Percentiles rank a stretch among this genome's conserved stretches.
Evolutionary conservation across 2,329 filamentous ascomycete species (phyloP).

Genomic region (Hirsutella rhossiliensis): DNA sequence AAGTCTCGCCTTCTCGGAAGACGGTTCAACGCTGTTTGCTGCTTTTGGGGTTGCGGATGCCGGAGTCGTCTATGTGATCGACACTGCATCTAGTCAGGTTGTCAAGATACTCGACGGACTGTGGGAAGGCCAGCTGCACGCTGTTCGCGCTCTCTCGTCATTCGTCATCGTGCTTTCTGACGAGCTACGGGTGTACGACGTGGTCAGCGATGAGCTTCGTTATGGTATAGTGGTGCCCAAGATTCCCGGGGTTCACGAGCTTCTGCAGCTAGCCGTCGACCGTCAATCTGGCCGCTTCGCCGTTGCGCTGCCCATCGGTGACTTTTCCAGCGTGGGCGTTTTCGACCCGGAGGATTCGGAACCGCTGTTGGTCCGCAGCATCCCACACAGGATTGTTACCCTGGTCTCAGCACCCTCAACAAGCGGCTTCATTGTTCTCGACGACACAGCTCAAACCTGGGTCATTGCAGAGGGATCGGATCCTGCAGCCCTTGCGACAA

Average conservation of each 20-base stretch:
- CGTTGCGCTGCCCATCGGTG: slow-evolving; percentile 37
- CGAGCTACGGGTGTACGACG: slow-evolving; percentile 68
- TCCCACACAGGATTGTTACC: slow-evolving; percentile 49
- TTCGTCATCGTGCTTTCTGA: slow-evolving; percentile 66
- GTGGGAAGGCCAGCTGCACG: slow-evolving; percentile 51
- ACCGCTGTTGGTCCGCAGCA: slow-evolving; percentile 45
- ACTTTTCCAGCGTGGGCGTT: slow-evolving; percentile 47
- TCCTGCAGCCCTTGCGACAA: slow-evolving; percentile 36
- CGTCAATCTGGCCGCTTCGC: slow-evolving; percentile 52
- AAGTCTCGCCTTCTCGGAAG: slow-evolving; percentile 65
- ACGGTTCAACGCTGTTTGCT: slow-evolving; percentile 72
- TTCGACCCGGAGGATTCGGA: slow-evolving; percentile 51
- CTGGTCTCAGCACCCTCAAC: slow-evolving; percentile 51
- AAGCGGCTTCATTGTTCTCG: slow-evolving; percentile 64
- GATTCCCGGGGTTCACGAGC: slow-evolving; percentile 23
- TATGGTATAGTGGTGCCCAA: slow-evolving; percentile 50
- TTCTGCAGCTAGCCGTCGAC: slow-evolving; percentile 63
- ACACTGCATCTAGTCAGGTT: slow-evolving; percentile 56
- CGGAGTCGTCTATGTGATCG: slow-evolving; percentile 62
- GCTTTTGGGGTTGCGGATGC: slow-evolving; percentile 42
- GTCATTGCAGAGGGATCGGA: slow-evolving; percentile 47
- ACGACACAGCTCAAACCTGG: slow-evolving; percentile 64
- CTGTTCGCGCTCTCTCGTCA: slow-evolving; percentile 59
- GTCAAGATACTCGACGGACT: slow-evolving; percentile 56
- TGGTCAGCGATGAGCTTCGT: slow-evolving; percentile 64